Percentiles rank a stretch among this genome's conserved stretches.
Conservation (phyloP, 257 asterid genomes). For the Henckelia pumila region DNA sequence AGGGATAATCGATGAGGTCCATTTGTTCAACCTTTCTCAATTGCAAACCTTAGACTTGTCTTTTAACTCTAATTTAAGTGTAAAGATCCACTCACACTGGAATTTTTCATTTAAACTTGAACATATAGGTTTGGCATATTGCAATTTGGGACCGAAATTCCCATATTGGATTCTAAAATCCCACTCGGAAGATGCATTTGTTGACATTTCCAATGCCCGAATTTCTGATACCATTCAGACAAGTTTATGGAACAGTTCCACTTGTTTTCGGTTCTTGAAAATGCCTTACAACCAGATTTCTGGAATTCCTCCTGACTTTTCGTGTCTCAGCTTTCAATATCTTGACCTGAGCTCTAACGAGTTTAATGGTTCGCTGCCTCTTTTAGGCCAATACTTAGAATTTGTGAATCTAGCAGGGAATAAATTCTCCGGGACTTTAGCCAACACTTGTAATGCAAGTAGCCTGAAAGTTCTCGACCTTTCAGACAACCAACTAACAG, state of each 20-base stretch:
- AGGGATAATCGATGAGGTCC: too few relatives aligned
- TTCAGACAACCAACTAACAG: slow-evolving; percentile 31
- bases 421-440: slow-evolving; percentile 11
- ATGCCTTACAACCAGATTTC: slow-evolving; percentile 25
- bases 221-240: slow-evolving; percentile 23
- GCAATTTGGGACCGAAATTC: slow-evolving; percentile 28
- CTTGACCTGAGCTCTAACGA: slow-evolving; percentile 19
- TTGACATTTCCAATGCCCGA: slow-evolving; percentile 23
- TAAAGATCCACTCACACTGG: slow-evolving; percentile 24
- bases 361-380: slow-evolving; percentile 26
- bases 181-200: background rate
- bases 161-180: slow-evolving; percentile 31
- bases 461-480: slow-evolving; percentile 19
- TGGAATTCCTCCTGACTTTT: slow-evolving; percentile 24
- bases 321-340: background rate
- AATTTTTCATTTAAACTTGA: slow-evolving; percentile 28
- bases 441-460: slow-evolving; percentile 6
- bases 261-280: background rate
- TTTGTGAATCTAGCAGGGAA: slow-evolving; percentile 17
- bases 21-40: too few relatives aligned
- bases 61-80: background rate
- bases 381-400: background rate
- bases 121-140: slow-evolving; percentile 14
- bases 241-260: slow-evolving; percentile 26
- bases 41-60: too few relatives aligned